Evolutionary conservation across 495 filamentous ascomycete genomes (phyloP).

Genomic region (Trichoderma gamsii): DNA sequence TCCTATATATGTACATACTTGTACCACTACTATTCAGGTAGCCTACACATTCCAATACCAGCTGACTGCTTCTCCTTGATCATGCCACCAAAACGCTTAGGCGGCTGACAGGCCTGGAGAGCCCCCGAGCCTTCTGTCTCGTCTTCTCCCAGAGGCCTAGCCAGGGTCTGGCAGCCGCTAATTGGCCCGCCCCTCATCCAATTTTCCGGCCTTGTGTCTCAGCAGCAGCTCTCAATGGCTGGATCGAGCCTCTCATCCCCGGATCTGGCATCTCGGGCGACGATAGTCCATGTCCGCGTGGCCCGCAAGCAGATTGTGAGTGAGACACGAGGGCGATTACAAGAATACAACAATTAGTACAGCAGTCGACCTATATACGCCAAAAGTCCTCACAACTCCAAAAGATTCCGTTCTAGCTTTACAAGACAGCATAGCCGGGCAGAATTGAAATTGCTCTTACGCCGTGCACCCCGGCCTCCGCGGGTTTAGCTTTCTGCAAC

Average conservation of each 20-base stretch:
- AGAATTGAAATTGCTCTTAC: too few relatives aligned
- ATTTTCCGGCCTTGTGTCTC: not conserved
- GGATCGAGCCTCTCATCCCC: not conserved
- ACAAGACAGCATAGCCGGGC: too few relatives aligned
- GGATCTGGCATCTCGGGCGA: not conserved
- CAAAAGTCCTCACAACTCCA: not conserved
- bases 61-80: not conserved
- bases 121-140: not conserved
- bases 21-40: too few relatives aligned
- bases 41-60: not conserved
- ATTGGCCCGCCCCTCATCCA: slow-evolving; percentile 9
- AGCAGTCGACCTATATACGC: not conserved
- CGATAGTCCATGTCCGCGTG: not conserved
- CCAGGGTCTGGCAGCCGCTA: not conserved
- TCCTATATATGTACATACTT: not conserved
- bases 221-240: not conserved
- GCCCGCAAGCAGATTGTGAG: not conserved
- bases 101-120: slow-evolving; percentile 1
- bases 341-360: too few relatives aligned
- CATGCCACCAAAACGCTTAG: not conserved
- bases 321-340: too few relatives aligned
- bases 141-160: not conserved
- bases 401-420: too few relatives aligned
- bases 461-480: not conserved
- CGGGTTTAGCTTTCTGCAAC: not conserved